These are phyloP conservation scores for Russula ochroleuca DNA, from an alignment of 768 basidiomycete species.

Conservation along the genomic window DNA sequence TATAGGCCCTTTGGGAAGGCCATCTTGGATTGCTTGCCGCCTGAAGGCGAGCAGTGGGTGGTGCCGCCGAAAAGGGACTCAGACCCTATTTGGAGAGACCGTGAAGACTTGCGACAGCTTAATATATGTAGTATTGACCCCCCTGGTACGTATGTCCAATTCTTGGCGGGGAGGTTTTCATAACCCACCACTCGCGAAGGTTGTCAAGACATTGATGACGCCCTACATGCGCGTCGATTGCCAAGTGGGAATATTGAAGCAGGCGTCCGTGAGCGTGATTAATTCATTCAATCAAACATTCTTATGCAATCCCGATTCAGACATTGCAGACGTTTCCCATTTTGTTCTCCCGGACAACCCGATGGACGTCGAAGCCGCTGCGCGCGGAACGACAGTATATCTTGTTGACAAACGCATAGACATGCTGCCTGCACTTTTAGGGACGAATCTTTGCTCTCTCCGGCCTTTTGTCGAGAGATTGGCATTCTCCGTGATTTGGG, in stretches of 20 bases:
- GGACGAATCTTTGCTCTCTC: conserved; percentile 93
- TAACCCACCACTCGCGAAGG: conserved; percentile 42
- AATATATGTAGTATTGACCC: conserved; percentile 97
- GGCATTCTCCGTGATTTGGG: conserved; percentile 96
- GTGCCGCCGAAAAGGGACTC: conserved; percentile 70
- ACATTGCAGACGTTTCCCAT: conserved; percentile 97
- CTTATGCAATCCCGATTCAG: conserved; percentile 39
- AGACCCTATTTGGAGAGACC: conserved; percentile 64
- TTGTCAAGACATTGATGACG: conserved; percentile 98
- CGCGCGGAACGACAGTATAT: conserved; percentile 95
- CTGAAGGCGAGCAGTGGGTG: conserved; percentile 87
- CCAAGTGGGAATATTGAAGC: conserved; percentile 95
- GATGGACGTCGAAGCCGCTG: conserved; percentile 96
- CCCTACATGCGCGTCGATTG: conserved; percentile 80
- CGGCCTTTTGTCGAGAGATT: conserved; percentile 89
- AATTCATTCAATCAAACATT: neutral
- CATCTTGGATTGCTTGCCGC: conserved; percentile 85
- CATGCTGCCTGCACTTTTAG: conserved; percentile 91
- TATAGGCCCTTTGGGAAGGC: conserved; percentile 97
- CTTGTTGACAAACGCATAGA: conserved; percentile 98
- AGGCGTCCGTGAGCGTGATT: conserved; percentile 80
- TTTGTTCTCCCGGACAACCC: conserved; percentile 91
- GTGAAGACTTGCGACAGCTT: conserved; percentile 82
- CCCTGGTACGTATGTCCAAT: conserved; percentile 51
- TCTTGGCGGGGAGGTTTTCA: neutral